Base-by-base conservation (phyloP, 768 basidiomycete species). In the Coprinopsis cinerea region DNA sequence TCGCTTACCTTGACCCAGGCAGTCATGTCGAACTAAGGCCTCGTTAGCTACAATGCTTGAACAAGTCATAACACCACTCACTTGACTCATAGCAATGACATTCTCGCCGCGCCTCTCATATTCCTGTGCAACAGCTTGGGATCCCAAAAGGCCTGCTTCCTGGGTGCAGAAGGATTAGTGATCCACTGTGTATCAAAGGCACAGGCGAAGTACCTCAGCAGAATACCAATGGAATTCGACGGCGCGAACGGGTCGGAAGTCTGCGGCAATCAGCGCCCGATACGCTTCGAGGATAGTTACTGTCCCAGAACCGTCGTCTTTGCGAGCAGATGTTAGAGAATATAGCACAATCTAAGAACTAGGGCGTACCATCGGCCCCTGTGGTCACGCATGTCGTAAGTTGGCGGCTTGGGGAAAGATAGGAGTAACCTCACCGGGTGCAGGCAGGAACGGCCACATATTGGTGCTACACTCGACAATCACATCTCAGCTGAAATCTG, bases 151-250 rank as follows among this genome's bases (percentile, higher is more conserved):
- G 11, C 90, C 90, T 44, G 81, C 85, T 69, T 91, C 88, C 88
- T 88, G 55, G 40, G 6, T 6, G 11, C 34, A 36, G 23, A 42
- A 23, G 40, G 42, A 51, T 40, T 53, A 52, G 39, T 54, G 50
- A 56, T 42, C 57, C 28, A 34, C 30, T 52, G 20, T 34, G 42
- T 40, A 20, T 34, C 40, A 13, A 44, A 50, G 11, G 14, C 43
- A 42, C n/a, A 40, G 39, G 26, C 17, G 26, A 58, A 52, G 43
- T 53, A 81, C 86, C 72, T 89, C 87, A 36, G 82, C 86, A 44
- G 86, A 83, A 61, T 88, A 91, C 88, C 86, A 89, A 55, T 89
- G 85, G 64, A 90, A 90, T 60, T 91, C 85, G 27, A 90, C 73
- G 4, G 81, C 69, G 37, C 77, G 77, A 51, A 72, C 67, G 45